Evolutionary conservation across 208 protist genomes (phyloP).

Genomic region (Angomonas ambiguus): DNA sequence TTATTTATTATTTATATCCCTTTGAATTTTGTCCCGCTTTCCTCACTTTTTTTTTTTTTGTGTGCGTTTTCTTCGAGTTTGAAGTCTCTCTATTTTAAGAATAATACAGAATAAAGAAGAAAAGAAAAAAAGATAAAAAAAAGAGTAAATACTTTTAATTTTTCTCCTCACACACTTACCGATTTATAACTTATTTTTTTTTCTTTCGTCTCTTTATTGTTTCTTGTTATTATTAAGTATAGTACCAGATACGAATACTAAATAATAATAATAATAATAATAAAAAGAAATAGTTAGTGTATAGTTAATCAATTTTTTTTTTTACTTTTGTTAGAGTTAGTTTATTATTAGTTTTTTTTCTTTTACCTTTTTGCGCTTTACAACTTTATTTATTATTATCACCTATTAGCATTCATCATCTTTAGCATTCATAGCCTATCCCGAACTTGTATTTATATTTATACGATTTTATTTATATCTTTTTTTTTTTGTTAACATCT

Average conservation of each 20-base stretch:
- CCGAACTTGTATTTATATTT: too few species aligned
- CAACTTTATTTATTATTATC: too few species aligned
- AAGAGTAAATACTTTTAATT: background rate
- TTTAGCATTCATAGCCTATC: too few species aligned
- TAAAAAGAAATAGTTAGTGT: too few species aligned
- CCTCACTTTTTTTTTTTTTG: conserved; percentile 9
- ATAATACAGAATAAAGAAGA: background rate
- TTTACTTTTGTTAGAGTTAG: background rate
- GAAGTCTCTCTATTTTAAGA: conserved; percentile 1
- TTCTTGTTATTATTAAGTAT: conserved; percentile 11
- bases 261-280: too few species aligned
- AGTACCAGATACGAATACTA: background rate
- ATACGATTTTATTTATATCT: too few species aligned
- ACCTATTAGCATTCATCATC: too few species aligned
- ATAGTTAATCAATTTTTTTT: conserved; percentile 10
- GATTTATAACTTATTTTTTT: background rate
- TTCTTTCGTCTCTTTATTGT: conserved; percentile 15
- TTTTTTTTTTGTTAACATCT: too few species aligned
- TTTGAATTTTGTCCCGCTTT: background rate
- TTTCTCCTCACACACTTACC: background rate
- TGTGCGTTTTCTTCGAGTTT: conserved; percentile 6
- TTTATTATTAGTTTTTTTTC: background rate
- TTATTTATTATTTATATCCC: background rate
- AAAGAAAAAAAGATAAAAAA: background rate
- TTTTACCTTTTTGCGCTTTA: too few species aligned